Evolutionary conservation across 306 rosid species (phyloP).

Genomic region (Quercus cerris): DNA sequence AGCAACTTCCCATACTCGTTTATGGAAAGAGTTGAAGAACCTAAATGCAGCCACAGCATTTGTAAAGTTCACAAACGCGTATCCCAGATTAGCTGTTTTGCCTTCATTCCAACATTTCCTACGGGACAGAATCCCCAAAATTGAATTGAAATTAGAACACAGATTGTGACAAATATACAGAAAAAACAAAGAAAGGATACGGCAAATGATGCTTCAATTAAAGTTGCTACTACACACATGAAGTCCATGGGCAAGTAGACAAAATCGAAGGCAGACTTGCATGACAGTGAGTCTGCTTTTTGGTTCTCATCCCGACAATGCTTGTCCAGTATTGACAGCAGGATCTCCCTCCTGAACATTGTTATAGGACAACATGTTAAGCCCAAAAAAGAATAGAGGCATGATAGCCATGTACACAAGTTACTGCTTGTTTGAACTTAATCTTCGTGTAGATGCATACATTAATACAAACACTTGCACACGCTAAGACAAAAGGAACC

Average conservation of each 20-base stretch:
- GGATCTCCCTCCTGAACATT: background rate
- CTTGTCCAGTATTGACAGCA: slow-evolving; percentile 21
- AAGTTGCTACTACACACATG: background rate
- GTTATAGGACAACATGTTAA: background rate
- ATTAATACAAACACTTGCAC: no score
- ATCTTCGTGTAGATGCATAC: no score
- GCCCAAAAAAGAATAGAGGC: background rate
- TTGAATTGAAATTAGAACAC: background rate
- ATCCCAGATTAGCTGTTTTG: slow-evolving; percentile 46
- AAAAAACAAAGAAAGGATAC: background rate
- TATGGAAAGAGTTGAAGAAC: slow-evolving; percentile 27
- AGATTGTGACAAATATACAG: background rate
- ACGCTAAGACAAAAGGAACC: no score
- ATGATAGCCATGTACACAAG: background rate
- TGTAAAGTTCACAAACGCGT: slow-evolving; percentile 65
- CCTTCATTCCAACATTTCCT: slow-evolving; percentile 31
- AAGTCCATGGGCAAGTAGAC: slow-evolving; percentile 61
- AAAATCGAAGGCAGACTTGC: slow-evolving; percentile 38
- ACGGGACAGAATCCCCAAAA: background rate
- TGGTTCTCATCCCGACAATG: slow-evolving; percentile 28
- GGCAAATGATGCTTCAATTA: no score
- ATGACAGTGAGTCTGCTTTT: background rate
- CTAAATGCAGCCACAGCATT: slow-evolving; percentile 28
- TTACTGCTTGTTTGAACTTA: background rate
- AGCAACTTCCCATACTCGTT: slow-evolving; percentile 28